Base-by-base conservation (phyloP, 768 basidiomycete genomes). In the Chalciporus piperatus region DNA sequence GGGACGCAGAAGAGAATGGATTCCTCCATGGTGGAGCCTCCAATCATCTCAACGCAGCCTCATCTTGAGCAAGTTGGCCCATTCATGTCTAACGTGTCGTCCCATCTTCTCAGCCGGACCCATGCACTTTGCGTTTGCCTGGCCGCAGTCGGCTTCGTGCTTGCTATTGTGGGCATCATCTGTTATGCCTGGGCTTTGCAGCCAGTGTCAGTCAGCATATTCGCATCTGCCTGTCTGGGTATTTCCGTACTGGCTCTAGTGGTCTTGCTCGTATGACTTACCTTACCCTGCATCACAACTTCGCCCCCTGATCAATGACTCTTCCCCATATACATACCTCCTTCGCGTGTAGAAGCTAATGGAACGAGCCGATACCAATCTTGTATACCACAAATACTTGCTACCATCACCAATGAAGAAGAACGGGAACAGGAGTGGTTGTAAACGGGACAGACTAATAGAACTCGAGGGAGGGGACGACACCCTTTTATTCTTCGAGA, bases 11-110 rank as follows among this genome's bases (percentile, higher is more conserved):
- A 2, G 23, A 48, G 38, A 14, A 45, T 14, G 25, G 23, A 23
- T n/a, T 60, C 59, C 1, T 49, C 27, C 23, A 20, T 47, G 10
- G 17, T 58, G 28, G 64, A 68, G 20, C 63, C 63, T 1, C 63
- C 65, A 4, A 68, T 80, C 25, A 73, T 74, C 59, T 76, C 68
- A 6, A 54, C 63, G 17, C 70, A 80, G 57, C 81, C 82, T 6
- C 79, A 78, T 47, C 55, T 84, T 8, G 78, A 78, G 44, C 75
- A 75, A 54, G 75, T 80, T 19, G 79, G 79, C 9, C 74, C 71
- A 5, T 79, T 81, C 62, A 63, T 61, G 54, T 25, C 59, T 22
- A 71, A 22, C 68, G 77, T 45, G 70, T 70, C 67, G 10, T 61
- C 59, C 9, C 74, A 78, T 53, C 64, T 84, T 22, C 71, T 84